Percentiles rank a stretch among this genome's conserved stretches.
These are phyloP conservation scores for Sugiyamaella smithiae DNA, from an alignment of 805 yeast genomes.

Conservation along the genomic window DNA sequence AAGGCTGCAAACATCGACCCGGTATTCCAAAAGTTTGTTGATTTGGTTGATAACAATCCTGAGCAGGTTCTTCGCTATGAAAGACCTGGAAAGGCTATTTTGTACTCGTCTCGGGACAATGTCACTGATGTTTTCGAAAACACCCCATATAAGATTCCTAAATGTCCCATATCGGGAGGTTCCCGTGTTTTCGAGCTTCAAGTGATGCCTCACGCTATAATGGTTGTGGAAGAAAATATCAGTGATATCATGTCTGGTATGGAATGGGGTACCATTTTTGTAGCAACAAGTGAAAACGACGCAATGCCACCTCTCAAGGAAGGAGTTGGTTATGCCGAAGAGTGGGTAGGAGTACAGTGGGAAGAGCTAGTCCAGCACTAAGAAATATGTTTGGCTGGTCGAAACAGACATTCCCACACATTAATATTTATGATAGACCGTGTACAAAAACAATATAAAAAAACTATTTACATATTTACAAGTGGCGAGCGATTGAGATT, in stretches of 20 bases:
- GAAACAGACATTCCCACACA: neutral
- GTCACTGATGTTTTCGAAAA: constrained; percentile 44
- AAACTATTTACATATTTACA: constrained; percentile 18
- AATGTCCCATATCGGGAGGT: constrained; percentile 53
- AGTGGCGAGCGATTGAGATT: constrained; percentile 51
- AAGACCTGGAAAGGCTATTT: constrained; percentile 59
- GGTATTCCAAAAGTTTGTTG: constrained; percentile 74
- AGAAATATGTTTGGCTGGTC: neutral
- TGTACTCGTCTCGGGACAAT: constrained; percentile 64
- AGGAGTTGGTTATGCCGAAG: constrained; percentile 77
- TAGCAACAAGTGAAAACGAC: constrained; percentile 70
- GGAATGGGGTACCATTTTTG: constrained; percentile 96
- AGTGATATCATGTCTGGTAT: constrained; percentile 63
- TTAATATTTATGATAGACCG: neutral
- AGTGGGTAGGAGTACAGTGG: constrained; percentile 86
- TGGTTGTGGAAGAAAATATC: constrained; percentile 64
- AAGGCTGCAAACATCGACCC: constrained; percentile 53
- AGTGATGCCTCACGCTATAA: constrained; percentile 88
- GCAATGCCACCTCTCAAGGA: constrained; percentile 49
- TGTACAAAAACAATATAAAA: neutral
- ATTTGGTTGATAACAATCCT: constrained; percentile 75
- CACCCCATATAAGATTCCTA: constrained; percentile 49
- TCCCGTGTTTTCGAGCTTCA: constrained; percentile 74
- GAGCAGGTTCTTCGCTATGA: constrained; percentile 85
- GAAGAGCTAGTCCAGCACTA: constrained; percentile 39